Conservation (phyloP, 345 rosid species). For the Rhodomyrtus tomentosa region DNA sequence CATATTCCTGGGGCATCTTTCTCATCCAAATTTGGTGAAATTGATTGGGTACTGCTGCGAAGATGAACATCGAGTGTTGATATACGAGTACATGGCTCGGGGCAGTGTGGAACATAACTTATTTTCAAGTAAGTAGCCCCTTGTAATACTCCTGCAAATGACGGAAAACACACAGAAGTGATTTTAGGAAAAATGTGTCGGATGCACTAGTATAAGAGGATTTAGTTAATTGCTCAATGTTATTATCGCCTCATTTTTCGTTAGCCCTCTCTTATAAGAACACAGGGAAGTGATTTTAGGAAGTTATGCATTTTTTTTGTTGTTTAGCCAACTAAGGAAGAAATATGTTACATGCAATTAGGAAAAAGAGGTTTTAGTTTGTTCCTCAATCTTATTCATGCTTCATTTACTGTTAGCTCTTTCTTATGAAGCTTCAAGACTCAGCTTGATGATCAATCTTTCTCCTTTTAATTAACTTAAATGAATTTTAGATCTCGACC, state of each 20-base stretch:
- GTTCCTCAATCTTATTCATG: not conserved
- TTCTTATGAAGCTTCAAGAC: not conserved
- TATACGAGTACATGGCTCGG: slow-evolving; percentile 88
- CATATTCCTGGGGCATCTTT: slow-evolving; percentile 91
- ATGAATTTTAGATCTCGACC: not conserved
- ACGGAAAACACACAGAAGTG: not conserved
- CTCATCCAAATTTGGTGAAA: slow-evolving; percentile 93
- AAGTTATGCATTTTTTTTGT: not conserved
- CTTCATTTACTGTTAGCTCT: not conserved
- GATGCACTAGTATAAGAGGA: not conserved
- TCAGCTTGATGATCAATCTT: not conserved
- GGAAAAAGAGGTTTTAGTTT: not conserved
- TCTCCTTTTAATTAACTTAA: not conserved
- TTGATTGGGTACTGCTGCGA: slow-evolving; percentile 91
- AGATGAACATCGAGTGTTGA: slow-evolving; percentile 70
- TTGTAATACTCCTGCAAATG: not conserved
- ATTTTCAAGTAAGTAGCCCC: slow-evolving; percentile 59
- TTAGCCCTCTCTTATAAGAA: not conserved
- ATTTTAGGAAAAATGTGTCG: not conserved
- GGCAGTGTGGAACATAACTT: slow-evolving; percentile 89
- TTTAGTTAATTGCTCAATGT: not conserved
- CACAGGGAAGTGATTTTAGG: not conserved
- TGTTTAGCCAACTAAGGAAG: not conserved
- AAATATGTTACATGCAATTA: not conserved
- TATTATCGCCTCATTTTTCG: not conserved